Conservation (phyloP, 495 filamentous ascomycete species). For the Aspergillus baeticus region DNA sequence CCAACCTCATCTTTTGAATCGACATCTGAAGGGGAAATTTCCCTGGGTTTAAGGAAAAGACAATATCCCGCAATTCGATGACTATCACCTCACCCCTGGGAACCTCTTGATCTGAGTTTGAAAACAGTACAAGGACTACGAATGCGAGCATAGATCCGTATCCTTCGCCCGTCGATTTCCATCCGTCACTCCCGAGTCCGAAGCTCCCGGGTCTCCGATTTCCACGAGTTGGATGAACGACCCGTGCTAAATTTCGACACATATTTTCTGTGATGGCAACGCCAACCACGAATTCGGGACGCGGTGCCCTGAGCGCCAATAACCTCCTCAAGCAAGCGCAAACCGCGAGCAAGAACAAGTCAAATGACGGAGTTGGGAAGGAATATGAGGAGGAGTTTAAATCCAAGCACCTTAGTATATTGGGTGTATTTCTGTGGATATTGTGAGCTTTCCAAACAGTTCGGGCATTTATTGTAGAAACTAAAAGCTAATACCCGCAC, state of each 20-base stretch:
- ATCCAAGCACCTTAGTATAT: conserved; percentile 37
- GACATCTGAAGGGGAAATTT: neutral
- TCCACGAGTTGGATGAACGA: conserved; percentile 5
- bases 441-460: conserved; percentile 30
- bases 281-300: conserved; percentile 5
- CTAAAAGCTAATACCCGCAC: conserved; percentile 9
- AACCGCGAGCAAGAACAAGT: conserved; percentile 16
- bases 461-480: neutral
- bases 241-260: neutral
- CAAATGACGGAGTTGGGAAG: conserved; percentile 23
- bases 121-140: neutral
- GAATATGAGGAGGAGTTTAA: conserved; percentile 42
- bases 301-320: conserved; percentile 6
- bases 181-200: neutral
- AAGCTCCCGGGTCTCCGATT: neutral
- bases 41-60: conserved; percentile 1
- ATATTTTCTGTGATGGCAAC: conserved; percentile 11
- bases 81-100: neutral
- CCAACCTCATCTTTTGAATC: conserved; percentile 11
- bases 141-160: neutral
- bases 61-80: neutral
- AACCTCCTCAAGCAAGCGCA: conserved; percentile 15
- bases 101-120: neutral
- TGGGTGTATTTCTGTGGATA: conserved; percentile 44
- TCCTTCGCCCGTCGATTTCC: neutral